Conservation (phyloP, 768 basidiomycete genomes). For the Hypholoma fasciculare region DNA sequence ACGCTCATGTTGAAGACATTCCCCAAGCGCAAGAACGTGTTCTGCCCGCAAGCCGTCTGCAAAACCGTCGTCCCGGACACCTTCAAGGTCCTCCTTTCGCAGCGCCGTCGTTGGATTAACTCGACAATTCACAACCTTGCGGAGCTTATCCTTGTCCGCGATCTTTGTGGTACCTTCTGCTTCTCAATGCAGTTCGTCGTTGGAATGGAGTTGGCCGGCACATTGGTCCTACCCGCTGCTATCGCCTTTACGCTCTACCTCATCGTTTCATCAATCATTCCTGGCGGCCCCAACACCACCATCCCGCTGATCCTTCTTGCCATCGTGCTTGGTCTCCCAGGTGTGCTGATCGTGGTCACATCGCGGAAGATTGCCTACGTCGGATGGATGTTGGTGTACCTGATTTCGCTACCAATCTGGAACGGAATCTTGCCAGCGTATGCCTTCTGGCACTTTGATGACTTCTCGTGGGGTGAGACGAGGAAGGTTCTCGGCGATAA, state of each 20-base stretch:
- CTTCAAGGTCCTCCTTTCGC: slow-evolving; percentile 89
- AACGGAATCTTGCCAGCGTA: slow-evolving; percentile 95
- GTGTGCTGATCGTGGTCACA: slow-evolving; percentile 93
- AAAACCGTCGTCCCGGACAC: slow-evolving; percentile 99
- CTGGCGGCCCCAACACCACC: slow-evolving; percentile 72
- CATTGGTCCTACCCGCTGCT: slow-evolving; percentile 94
- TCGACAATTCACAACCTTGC: slow-evolving; percentile 97
- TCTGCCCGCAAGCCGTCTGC: slow-evolving; percentile 98
- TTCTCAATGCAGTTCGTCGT: slow-evolving; percentile 99
- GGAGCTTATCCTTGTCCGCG: slow-evolving; percentile 92
- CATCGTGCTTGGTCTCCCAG: slow-evolving; percentile 94
- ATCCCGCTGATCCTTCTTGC: slow-evolving; percentile 92
- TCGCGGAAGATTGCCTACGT: slow-evolving; percentile 92
- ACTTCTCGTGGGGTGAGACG: slow-evolving; percentile 98
- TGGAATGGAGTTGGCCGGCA: slow-evolving; percentile 97
- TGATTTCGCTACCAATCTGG: slow-evolving; percentile 93
- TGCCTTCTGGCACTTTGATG: slow-evolving; percentile 99
- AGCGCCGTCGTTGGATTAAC: slow-evolving; percentile 99
- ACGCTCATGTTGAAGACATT: slow-evolving; percentile 98
- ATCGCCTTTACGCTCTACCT: slow-evolving; percentile 97
- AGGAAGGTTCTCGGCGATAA: slow-evolving; percentile 78
- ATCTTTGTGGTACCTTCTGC: slow-evolving; percentile 99
- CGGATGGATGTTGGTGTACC: slow-evolving; percentile 96
- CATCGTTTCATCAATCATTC: slow-evolving; percentile 85
- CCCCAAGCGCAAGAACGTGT: slow-evolving; percentile 99